phyloP scores from a whole-genome alignment of 2,329 filamentous ascomycete genomes.

The Fusarium aywerte region DNA sequence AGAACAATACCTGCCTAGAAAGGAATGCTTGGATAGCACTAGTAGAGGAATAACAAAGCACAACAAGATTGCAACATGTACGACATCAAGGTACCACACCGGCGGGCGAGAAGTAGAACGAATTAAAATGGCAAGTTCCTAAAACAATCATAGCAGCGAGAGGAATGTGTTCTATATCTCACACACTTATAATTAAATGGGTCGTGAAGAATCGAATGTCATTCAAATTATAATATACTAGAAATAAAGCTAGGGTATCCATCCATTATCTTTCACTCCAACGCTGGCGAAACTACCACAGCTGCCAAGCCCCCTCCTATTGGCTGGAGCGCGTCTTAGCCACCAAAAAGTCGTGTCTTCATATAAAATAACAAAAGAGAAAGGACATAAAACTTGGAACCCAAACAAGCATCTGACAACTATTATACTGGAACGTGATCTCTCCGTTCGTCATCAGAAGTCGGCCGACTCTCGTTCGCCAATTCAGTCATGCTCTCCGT shows the following conservation, averaged over 20 bases:
- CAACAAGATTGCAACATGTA: background rate
- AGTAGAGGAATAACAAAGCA: background rate
- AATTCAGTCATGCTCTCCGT: conserved; percentile 65
- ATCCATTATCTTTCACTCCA: conserved; percentile 23
- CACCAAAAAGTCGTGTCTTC: conserved; percentile 27
- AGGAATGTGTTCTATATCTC: background rate
- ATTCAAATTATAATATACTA: conserved; percentile 6
- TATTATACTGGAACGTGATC: conserved; percentile 26
- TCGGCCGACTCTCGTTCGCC: conserved; percentile 52
- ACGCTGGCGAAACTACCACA: conserved; percentile 8
- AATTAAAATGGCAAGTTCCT: background rate
- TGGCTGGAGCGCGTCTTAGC: conserved; percentile 10
- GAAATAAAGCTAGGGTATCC: conserved; percentile 34
- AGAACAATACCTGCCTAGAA: background rate
- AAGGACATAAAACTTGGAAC: conserved; percentile 2
- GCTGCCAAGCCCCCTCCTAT: background rate
- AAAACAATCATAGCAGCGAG: background rate
- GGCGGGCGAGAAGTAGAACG: too few species aligned
- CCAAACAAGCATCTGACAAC: background rate
- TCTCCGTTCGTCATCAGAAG: conserved; percentile 49
- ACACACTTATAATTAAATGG: background rate
- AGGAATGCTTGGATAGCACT: background rate
- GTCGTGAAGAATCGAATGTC: conserved; percentile 2
- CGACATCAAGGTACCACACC: background rate
- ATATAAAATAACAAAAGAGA: conserved; percentile 23